Evolutionary conservation across 495 filamentous ascomycete species (phyloP), one percentile per base, ranked within the genome.

Genomic region (Podospora anserina): DNA sequence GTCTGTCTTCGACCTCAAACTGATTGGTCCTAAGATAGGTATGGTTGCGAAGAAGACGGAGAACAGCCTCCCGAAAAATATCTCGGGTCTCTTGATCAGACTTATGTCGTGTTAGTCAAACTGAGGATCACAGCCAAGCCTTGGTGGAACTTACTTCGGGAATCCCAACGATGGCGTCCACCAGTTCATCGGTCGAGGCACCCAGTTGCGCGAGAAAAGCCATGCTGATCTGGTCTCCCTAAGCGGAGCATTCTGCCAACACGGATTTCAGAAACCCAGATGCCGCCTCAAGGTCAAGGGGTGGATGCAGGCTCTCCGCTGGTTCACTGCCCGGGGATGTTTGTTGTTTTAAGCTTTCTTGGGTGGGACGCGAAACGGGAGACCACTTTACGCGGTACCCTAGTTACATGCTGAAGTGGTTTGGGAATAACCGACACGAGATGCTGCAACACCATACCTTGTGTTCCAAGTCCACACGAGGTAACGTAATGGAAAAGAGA

Each of bases 11-110:
- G 15, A 97, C 88, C 34, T 92, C 92, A 75, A 97, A 99, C 72
- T 96, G 94, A 79, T 97, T 95, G 0, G 89, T 92, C 44, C 93
- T 88, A 23, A 81, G 82, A 81, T 90, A 90, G 49, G 80, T 84
- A 64, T 90, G 82, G 49, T 88, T 78, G 65, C 84, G 82, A 53
- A 94, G 76, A 54, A 76, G 83, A 16, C 82, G 84, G 44, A 87
- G 74, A 0, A 83, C 80, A n/a, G 82, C 81, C 19, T 90, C 80
- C 68, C 76, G 76, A 32, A 79, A 77, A 5, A 76, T 71, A 69
- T 84, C 81, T 79, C 87, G 88, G 71, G 76, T 80, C 63, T 69
- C 66, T 1, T 85, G 77, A 28, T 75, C 77, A 82, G 83, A 20
- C 55, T 56, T 19, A 58, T 49, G 39, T 16, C 9, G 15, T 49